These are phyloP conservation scores for Apiotrichum laibachii DNA, from an alignment of 1,284 basidiomycete genomes.

Conservation along the genomic window DNA sequence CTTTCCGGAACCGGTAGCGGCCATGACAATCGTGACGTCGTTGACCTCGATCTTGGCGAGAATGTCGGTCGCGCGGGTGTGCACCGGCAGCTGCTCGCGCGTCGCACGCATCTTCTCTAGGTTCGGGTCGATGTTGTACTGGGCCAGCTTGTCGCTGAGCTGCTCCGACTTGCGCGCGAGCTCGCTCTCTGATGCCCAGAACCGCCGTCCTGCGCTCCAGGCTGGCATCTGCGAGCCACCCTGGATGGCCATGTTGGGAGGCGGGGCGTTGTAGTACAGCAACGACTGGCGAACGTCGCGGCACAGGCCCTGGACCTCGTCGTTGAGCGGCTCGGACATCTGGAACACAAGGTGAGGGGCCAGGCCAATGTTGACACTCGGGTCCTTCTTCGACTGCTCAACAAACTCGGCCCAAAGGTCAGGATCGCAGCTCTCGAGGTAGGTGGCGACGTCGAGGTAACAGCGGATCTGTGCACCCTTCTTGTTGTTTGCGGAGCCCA, in stretches of 20 bases:
- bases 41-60: constrained; percentile 70
- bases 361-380: constrained; percentile 55
- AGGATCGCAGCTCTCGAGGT: constrained; percentile 79
- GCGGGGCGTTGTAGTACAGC: constrained; percentile 54
- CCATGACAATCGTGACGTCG: constrained; percentile 90
- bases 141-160: constrained; percentile 59
- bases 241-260: constrained; percentile 28
- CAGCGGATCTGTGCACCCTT: constrained; percentile 71
- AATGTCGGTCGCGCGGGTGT: constrained; percentile 63
- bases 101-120: constrained; percentile 67
- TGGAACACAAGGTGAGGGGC: constrained; percentile 70
- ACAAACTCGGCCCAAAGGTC: constrained; percentile 73
- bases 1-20: constrained; percentile 92
- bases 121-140: constrained; percentile 64
- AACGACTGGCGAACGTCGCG: constrained; percentile 62
- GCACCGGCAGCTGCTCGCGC: constrained; percentile 71
- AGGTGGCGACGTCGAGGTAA: constrained; percentile 82
- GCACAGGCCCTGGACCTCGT: constrained; percentile 71
- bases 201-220: constrained; percentile 30
- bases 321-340: constrained; percentile 67
- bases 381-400: constrained; percentile 37
- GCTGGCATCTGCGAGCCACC: constrained; percentile 28
- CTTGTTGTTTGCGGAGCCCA: constrained; percentile 68
- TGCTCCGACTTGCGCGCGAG: constrained; percentile 61
- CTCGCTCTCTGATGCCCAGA: constrained; percentile 33